Conservation (phyloP, 2,329 filamentous ascomycete genomes). For the Cordyceps pruinosa region DNA sequence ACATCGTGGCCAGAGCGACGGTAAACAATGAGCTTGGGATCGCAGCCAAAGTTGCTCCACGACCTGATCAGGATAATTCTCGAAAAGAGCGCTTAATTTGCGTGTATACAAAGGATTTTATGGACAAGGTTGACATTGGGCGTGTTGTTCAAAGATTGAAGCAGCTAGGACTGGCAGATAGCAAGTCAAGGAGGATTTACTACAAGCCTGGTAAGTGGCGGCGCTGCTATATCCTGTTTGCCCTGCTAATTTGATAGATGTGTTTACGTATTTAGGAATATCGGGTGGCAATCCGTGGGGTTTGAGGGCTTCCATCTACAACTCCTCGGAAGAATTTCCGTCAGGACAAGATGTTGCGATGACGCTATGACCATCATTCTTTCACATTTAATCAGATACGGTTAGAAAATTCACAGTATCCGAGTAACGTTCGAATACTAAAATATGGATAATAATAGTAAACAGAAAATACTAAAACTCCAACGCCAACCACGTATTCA, state of each 20-base stretch:
- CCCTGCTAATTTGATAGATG: slow-evolving; percentile 40
- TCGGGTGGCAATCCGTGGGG: slow-evolving; percentile 54
- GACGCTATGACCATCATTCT: background rate
- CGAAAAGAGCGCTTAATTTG: slow-evolving; percentile 56
- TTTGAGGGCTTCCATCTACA: slow-evolving; percentile 53
- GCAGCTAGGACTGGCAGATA: slow-evolving; percentile 52
- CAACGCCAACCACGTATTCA: background rate
- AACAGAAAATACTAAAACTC: background rate
- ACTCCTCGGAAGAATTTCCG: slow-evolving; percentile 36
- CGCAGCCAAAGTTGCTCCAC: slow-evolving; percentile 63
- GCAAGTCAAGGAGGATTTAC: slow-evolving; percentile 50
- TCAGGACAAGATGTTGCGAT: background rate
- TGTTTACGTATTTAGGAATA: slow-evolving; percentile 61
- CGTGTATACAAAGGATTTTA: slow-evolving; percentile 72
- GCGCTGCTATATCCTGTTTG: background rate
- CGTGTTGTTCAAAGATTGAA: slow-evolving; percentile 59
- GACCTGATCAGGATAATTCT: slow-evolving; percentile 33
- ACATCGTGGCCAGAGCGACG: slow-evolving; percentile 57
- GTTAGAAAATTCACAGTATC: background rate
- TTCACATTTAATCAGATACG: background rate
- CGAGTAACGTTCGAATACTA: background rate
- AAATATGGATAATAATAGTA: background rate
- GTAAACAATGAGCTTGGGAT: slow-evolving; percentile 63
- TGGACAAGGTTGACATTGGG: slow-evolving; percentile 59
- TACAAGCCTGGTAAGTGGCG: slow-evolving; percentile 63